A percentile compares a stretch with the other conserved stretches of the same genome.
Evolutionary conservation across 2,329 filamentous ascomycete genomes (phyloP).

Genomic region (Cordyceps fumosorosea): DNA sequence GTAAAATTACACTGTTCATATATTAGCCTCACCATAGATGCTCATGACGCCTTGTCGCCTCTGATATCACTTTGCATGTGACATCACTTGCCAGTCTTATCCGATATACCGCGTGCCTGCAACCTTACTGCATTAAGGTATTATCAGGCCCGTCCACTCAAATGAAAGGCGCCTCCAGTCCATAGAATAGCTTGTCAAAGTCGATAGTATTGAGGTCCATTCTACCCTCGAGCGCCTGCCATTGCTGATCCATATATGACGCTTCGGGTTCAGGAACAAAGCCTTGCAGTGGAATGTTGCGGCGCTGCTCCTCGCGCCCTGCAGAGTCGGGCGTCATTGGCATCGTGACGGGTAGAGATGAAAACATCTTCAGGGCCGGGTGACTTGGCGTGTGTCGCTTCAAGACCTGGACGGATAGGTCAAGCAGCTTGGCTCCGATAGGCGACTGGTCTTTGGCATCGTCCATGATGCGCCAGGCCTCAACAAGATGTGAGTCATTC

Average conservation of each 20-base stretch:
- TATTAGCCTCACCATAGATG: neutral
- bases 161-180: conserved; percentile 28
- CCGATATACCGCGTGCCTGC: neutral
- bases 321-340: conserved; percentile 26
- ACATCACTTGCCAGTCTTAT: neutral
- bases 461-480: conserved; percentile 29
- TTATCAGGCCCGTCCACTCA: conserved; percentile 8
- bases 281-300: conserved; percentile 8
- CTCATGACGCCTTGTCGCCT: neutral
- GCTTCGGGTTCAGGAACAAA: conserved; percentile 14
- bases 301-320: conserved; percentile 14
- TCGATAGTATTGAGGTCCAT: conserved; percentile 30
- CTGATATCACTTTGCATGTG: neutral
- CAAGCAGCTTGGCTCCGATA: conserved; percentile 25
- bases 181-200: conserved; percentile 30
- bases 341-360: conserved; percentile 12
- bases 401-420: conserved; percentile 26
- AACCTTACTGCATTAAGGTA: neutral
- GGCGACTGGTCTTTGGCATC: conserved; percentile 24
- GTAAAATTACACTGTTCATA: neutral
- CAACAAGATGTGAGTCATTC: conserved; percentile 22
- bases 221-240: conserved; percentile 22
- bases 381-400: conserved; percentile 25
- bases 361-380: conserved; percentile 18
- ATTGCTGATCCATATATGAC: conserved; percentile 21